phyloP scores from a whole-genome alignment of 768 basidiomycete species.

The Candolleomyces eurysporus region DNA sequence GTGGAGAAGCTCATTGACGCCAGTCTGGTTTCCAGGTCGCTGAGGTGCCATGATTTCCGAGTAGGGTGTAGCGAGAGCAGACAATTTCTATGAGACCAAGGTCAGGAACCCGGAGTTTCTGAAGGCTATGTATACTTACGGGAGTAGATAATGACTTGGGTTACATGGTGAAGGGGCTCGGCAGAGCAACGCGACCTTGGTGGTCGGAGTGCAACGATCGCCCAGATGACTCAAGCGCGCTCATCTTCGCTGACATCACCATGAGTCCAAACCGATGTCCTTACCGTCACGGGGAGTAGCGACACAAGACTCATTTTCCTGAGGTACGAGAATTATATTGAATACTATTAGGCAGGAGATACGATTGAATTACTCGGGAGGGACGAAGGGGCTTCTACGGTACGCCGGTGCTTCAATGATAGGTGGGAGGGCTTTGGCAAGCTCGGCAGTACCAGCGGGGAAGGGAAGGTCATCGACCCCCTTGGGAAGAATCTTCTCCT shows the following conservation, averaged over 20 bases:
- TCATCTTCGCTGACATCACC: too few relatives aligned
- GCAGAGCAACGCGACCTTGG: slow-evolving; percentile 7
- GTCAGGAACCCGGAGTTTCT: too few relatives aligned
- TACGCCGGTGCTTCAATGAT: slow-evolving; percentile 71
- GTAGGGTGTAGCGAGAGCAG: too few relatives aligned
- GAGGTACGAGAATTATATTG: slow-evolving; percentile 6
- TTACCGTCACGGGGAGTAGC: neutral
- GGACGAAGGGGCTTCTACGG: slow-evolving; percentile 76
- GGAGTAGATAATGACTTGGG: too few relatives aligned
- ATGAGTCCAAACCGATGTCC: too few relatives aligned
- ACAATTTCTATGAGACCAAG: too few relatives aligned
- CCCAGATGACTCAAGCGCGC: too few relatives aligned
- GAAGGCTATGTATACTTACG: too few relatives aligned
- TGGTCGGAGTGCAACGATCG: too few relatives aligned
- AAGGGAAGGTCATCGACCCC: slow-evolving; percentile 86
- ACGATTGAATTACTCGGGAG: slow-evolving; percentile 50
- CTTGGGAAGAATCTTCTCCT: slow-evolving; percentile 77
- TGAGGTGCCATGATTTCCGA: neutral
- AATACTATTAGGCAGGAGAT: slow-evolving; percentile 8
- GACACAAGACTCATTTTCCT: slow-evolving; percentile 5
- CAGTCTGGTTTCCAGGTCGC: neutral
- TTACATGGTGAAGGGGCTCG: neutral
- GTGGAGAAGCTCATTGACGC: slow-evolving; percentile 1
- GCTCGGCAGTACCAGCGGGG: slow-evolving; percentile 82
- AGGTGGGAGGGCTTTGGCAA: slow-evolving; percentile 64